phyloP scores from a whole-genome alignment of 2,329 filamentous ascomycete species.

The Xylariaceae sp. region DNA sequence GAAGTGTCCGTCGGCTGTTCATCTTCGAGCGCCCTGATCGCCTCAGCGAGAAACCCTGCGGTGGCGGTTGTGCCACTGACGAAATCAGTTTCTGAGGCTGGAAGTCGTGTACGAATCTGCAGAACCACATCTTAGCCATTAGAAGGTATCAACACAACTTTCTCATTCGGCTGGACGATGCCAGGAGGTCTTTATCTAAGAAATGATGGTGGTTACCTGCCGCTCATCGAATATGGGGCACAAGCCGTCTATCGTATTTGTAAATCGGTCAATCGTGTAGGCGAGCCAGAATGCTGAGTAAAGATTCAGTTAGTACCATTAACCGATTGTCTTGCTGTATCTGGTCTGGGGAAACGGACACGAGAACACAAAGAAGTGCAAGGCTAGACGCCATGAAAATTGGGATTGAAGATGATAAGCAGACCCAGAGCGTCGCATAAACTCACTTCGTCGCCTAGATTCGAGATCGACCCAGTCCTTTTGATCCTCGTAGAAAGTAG shows the following conservation, averaged over 20 bases:
- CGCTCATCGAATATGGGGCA: constrained; percentile 7
- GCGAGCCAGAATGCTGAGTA: constrained; percentile 21
- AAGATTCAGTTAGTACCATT: too few relatives aligned
- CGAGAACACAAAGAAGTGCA: too few relatives aligned
- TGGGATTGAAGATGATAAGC: too few relatives aligned
- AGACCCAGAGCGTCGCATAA: too few relatives aligned
- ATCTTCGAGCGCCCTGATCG: constrained; percentile 5
- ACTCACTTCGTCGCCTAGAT: constrained; percentile 13
- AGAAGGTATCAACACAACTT: background rate
- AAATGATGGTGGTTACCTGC: constrained; percentile 2
- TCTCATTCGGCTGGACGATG: too few relatives aligned
- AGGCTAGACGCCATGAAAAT: too few relatives aligned
- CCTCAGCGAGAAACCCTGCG: constrained; percentile 9
- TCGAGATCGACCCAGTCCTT: constrained; percentile 15
- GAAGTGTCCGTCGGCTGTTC: too few relatives aligned
- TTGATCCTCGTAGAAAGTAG: too few relatives aligned
- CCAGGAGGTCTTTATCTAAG: too few relatives aligned
- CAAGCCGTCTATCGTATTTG: constrained; percentile 6
- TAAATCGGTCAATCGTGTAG: constrained; percentile 15
- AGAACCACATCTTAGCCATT: background rate
- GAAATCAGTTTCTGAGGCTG: constrained; percentile 11
- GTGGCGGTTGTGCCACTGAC: constrained; percentile 1
- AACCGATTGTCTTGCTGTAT: too few relatives aligned
- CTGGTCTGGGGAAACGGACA: too few relatives aligned
- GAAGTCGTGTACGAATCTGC: constrained; percentile 13